phyloP scores from a whole-genome alignment of 2,329 filamentous ascomycete genomes.

The Calonectria hawksworthii region DNA sequence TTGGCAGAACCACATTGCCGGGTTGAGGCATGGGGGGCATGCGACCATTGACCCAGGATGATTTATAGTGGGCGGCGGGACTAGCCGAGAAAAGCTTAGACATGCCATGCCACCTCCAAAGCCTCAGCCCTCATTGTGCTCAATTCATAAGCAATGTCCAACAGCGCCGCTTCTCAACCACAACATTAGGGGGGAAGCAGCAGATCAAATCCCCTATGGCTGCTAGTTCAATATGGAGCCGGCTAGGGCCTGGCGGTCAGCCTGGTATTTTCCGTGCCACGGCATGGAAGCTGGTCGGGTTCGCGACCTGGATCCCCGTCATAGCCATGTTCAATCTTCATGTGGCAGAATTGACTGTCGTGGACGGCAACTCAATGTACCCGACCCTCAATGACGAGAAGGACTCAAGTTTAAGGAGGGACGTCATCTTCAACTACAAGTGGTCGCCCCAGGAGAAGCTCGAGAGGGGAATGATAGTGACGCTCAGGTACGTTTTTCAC shows the following conservation, averaged over 20 bases:
- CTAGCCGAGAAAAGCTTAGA: constrained; percentile 44
- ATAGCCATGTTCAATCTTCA: constrained; percentile 73
- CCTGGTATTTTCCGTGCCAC: constrained; percentile 50
- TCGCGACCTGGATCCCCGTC: constrained; percentile 74
- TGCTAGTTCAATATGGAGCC: constrained; percentile 53
- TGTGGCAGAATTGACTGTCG: constrained; percentile 69
- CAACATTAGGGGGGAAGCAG: constrained; percentile 13
- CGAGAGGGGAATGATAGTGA: constrained; percentile 81
- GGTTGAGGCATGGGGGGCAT: constrained; percentile 7
- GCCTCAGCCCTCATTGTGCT: constrained; percentile 22
- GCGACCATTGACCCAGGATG: constrained; percentile 7
- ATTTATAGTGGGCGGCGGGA: constrained; percentile 21
- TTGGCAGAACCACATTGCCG: constrained; percentile 6
- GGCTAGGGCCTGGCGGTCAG: constrained; percentile 42
- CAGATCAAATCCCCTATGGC: constrained; percentile 47
- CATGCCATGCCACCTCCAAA: constrained; percentile 19
- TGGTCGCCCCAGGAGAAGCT: constrained; percentile 70
- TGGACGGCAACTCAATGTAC: constrained; percentile 80
- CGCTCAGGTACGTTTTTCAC: constrained; percentile 67
- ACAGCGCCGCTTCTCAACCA: neutral
- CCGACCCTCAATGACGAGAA: constrained; percentile 80
- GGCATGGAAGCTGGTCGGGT: constrained; percentile 62
- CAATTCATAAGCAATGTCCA: constrained; percentile 26
- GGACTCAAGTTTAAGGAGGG: constrained; percentile 66
- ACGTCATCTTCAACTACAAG: constrained; percentile 72